phyloP scores from a whole-genome alignment of 192 early-diverging fungal genomes.

The Backusella tarrabulga region DNA sequence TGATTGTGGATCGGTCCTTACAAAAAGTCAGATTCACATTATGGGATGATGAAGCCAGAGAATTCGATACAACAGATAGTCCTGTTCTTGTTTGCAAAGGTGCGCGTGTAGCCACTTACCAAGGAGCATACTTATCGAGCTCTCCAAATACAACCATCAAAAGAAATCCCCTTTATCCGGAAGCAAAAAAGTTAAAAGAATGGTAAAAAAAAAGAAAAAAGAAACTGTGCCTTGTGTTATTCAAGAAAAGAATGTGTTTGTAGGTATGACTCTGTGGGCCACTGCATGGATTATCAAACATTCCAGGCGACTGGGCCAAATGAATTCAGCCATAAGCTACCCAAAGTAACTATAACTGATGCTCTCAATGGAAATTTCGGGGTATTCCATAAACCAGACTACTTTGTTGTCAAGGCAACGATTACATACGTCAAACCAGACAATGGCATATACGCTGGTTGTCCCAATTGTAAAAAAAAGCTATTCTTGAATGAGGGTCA shows the following conservation, averaged over 20 bases:
- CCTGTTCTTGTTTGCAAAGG: constrained; percentile 85
- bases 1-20: constrained; percentile 71
- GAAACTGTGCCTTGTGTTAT: background rate
- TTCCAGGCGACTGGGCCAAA: background rate
- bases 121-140: constrained; percentile 63
- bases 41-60: constrained; percentile 82
- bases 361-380: background rate
- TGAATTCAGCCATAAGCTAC: background rate
- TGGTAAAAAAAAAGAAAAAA: constrained; percentile 54
- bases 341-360: background rate
- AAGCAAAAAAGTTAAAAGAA: constrained; percentile 67
- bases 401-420: constrained; percentile 68
- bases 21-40: constrained; percentile 78
- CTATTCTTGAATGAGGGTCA: constrained; percentile 60
- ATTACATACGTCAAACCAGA: constrained; percentile 74
- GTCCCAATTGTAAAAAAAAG: constrained; percentile 92
- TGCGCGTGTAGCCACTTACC: constrained; percentile 81
- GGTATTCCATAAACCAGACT: constrained; percentile 51
- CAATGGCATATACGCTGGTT: constrained; percentile 81
- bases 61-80: constrained; percentile 44
- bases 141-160: constrained; percentile 41
- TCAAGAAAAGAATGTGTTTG: background rate
- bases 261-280: background rate
- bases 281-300: background rate
- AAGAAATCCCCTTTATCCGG: constrained; percentile 74